Base-by-base conservation (phyloP, 2,329 filamentous ascomycete genomes). In the Epichloe coenophiala region DNA sequence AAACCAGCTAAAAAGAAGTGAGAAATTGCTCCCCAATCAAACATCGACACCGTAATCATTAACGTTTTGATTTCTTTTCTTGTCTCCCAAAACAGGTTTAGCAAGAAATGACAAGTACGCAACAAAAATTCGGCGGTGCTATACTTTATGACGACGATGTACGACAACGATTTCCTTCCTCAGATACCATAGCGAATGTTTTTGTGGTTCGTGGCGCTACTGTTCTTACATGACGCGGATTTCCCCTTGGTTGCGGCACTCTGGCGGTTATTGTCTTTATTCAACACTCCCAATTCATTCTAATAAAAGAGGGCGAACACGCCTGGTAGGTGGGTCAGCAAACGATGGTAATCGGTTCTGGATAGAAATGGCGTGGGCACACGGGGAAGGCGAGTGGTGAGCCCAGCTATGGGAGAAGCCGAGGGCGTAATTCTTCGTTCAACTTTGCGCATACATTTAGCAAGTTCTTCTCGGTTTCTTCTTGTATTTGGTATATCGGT, bases 1-100 rank as follows among this genome's bases (percentile, higher is more conserved):
- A 55, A 53, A 23, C 55, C 54, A 17, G 17, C 47, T 12, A 60
- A 59, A 48, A 60, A 58, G 51, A 59, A 57, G 57, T 59, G 50
- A 57, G 57, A 31, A 15, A 12, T n/a, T 36, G 12, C 31, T 17
- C 44, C 31, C 27, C 11, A 15, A 41, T 21, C 4, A n/a, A 33
- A 50, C 21, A 44, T 15, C 13, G 19, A 39, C 45, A 5, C 5
- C 2, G 12, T 12, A 40, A 19, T 13, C 19, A 45, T 36, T 51
- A 45, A 51, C 41, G 8, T 11, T 13, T 40, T 23, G 11, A 27
- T 49, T 47, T 36, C 21, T 12, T 23, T 15, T 9, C 27, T 15
- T 45, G 2, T 19, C 19, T 37, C 17, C 31, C 31, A 9, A 19
- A 33, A 38, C 33, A 56, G 55, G 42, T 50, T 53, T 43, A 51